Conservation (phyloP, 1,284 basidiomycete genomes). For the Fistulina hepatica region DNA sequence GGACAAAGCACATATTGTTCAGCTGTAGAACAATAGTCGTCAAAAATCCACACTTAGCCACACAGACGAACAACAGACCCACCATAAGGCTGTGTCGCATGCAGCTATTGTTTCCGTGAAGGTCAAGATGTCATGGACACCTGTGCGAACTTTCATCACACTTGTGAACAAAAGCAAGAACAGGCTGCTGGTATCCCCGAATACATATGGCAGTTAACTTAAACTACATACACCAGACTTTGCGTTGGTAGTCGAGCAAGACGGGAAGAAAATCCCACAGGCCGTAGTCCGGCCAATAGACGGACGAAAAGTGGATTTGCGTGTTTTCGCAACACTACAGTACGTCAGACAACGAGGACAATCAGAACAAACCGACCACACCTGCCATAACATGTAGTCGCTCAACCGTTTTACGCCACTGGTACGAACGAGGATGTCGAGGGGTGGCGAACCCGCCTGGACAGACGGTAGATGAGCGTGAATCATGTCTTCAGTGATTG, state of each 20-base stretch:
- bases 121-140: too few relatives aligned
- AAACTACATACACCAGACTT: conserved; percentile 39
- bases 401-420: conserved; percentile 86
- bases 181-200: too few relatives aligned
- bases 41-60: too few relatives aligned
- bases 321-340: conserved; percentile 72
- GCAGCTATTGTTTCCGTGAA: too few relatives aligned
- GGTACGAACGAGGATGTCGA: conserved; percentile 89
- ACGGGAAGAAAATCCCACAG: conserved; percentile 80
- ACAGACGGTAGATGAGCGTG: conserved; percentile 58
- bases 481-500: conserved; percentile 56
- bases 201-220: too few relatives aligned
- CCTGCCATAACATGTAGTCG: conserved; percentile 95
- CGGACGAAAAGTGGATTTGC: conserved; percentile 84
- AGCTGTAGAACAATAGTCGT: too few relatives aligned
- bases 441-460: conserved; percentile 58
- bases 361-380: conserved; percentile 23
- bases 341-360: neutral
- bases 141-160: too few relatives aligned
- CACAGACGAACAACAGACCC: too few relatives aligned
- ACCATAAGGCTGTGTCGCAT: too few relatives aligned
- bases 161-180: too few relatives aligned
- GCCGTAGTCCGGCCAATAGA: conserved; percentile 95
- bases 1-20: too few relatives aligned
- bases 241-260: conserved; percentile 76